These are phyloP conservation scores for Solanum habrochaites DNA, from an alignment of 257 asterid species.

Conservation along the genomic window DNA sequence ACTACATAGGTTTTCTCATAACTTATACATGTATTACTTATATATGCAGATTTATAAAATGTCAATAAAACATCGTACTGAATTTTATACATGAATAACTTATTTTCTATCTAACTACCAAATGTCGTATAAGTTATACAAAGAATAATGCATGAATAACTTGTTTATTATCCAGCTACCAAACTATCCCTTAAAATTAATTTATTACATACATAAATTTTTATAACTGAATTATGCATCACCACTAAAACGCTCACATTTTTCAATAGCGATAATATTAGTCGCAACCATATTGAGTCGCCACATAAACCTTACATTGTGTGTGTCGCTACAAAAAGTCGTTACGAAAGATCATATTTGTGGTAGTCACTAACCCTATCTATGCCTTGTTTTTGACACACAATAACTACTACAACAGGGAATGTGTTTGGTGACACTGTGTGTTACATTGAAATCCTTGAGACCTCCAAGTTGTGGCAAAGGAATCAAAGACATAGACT, in stretches of 20 bases:
- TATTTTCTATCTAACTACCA: background rate
- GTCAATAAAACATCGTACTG: no score
- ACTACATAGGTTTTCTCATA: no score
- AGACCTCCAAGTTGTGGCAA: constrained; percentile 43
- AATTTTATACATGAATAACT: background rate
- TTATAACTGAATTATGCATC: background rate
- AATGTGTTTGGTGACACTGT: constrained; percentile 43
- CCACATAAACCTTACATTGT: no score
- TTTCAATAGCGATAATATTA: no score
- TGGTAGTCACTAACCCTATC: background rate
- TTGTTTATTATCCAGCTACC: background rate
- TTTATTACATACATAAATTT: no score
- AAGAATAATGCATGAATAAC: background rate
- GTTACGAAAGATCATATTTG: no score
- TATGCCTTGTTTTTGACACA: background rate
- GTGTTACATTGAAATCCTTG: constrained; percentile 30
- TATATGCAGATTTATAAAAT: no score
- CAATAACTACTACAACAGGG: constrained; percentile 24
- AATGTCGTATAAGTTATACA: background rate
- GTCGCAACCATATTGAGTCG: no score
- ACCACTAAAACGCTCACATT: no score
- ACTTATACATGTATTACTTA: no score
- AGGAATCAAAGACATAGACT: constrained; percentile 14
- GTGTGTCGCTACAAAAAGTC: no score
- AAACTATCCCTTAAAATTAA: background rate